These are phyloP conservation scores for Aspergillus taichungensis DNA, from an alignment of 495 filamentous ascomycete species.

Conservation along the genomic window DNA sequence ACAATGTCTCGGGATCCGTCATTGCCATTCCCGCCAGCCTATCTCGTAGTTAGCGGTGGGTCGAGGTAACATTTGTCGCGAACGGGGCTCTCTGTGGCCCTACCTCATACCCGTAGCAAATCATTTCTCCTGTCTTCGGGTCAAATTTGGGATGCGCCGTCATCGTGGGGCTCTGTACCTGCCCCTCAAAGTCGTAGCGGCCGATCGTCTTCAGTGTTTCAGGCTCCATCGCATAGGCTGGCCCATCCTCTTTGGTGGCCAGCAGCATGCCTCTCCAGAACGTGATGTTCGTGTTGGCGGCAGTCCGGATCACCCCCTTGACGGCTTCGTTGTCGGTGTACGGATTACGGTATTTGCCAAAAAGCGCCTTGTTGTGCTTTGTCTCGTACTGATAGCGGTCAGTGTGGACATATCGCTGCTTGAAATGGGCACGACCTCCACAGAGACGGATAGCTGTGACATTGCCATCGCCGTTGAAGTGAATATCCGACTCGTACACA, in stretches of 20 bases:
- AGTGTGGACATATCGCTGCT: constrained; percentile 43
- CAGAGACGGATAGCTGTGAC: constrained; percentile 44
- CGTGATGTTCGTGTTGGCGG: constrained; percentile 43
- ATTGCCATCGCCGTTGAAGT: constrained; percentile 15
- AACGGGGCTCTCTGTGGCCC: too few species aligned
- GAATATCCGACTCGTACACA: too few species aligned
- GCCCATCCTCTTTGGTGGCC: constrained; percentile 44
- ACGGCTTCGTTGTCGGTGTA: constrained; percentile 42
- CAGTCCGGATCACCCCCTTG: constrained; percentile 30
- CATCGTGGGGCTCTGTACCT: constrained; percentile 41
- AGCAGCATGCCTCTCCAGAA: constrained; percentile 42
- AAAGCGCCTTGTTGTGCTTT: constrained; percentile 23
- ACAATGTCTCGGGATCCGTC: constrained; percentile 36
- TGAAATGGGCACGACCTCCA: constrained; percentile 39
- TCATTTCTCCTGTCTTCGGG: constrained; percentile 45
- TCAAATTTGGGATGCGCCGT: constrained; percentile 52
- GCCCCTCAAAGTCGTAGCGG: constrained; percentile 46
- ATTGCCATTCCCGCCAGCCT: constrained; percentile 7
- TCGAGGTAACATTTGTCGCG: too few species aligned
- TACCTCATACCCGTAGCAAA: constrained; percentile 41
- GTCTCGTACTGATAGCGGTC: constrained; percentile 31
- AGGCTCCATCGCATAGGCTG: constrained; percentile 45
- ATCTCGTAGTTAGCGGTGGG: background rate
- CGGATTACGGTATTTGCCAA: constrained; percentile 42
- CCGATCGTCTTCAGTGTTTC: constrained; percentile 43